A percentile compares a stretch with the other conserved stretches of the same genome.
These are phyloP conservation scores for Diplodia intermedia DNA, from an alignment of 2,329 filamentous ascomycete species.

Conservation along the genomic window DNA sequence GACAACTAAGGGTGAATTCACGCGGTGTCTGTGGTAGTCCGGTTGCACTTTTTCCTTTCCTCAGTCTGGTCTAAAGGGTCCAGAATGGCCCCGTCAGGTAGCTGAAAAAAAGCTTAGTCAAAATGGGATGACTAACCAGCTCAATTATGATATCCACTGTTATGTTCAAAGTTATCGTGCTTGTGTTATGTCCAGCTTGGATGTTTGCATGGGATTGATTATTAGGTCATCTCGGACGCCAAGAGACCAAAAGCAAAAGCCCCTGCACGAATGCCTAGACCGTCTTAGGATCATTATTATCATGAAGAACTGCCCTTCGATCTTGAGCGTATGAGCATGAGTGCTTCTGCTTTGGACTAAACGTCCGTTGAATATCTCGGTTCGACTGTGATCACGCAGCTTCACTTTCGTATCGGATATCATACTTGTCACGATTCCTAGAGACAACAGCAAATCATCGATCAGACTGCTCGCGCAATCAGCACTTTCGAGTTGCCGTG, in stretches of 20 bases:
- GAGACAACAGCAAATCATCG: too few species aligned
- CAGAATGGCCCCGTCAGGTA: constrained; percentile 12
- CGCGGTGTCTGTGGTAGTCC: constrained; percentile 17
- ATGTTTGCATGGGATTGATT: neutral
- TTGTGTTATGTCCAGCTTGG: neutral
- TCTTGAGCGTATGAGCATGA: too few species aligned
- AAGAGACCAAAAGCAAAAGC: neutral
- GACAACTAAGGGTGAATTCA: constrained; percentile 53
- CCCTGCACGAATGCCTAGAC: neutral
- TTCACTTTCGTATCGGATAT: too few species aligned
- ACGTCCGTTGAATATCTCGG: too few species aligned
- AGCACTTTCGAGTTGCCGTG: neutral
- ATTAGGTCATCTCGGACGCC: neutral
- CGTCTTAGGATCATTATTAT: neutral
- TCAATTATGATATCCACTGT: constrained; percentile 29
- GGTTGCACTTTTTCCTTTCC: constrained; percentile 24
- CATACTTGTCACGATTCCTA: too few species aligned
- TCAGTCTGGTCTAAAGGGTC: constrained; percentile 25
- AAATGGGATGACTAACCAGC: constrained; percentile 31
- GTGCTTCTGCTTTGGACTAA: too few species aligned
- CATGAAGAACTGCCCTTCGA: too few species aligned
- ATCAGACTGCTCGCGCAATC: too few species aligned
- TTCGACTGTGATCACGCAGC: too few species aligned
- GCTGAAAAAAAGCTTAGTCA: constrained; percentile 30
- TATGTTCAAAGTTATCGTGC: constrained; percentile 1